phyloP scores from a whole-genome alignment of 1,139 yeast genomes.

The Scheffersomyces lignicola region DNA sequence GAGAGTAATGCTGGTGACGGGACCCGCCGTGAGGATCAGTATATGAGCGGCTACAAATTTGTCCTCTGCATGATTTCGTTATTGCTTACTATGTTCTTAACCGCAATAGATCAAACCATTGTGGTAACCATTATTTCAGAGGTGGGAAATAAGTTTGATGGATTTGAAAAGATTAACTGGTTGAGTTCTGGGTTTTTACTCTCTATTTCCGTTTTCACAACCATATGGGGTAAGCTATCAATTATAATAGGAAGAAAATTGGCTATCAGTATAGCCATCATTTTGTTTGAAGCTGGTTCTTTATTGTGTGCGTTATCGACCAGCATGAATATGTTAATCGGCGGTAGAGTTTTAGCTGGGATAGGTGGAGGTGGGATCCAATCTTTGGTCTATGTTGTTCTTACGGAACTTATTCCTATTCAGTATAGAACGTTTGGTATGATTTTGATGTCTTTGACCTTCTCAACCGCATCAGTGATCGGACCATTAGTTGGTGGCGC shows the following conservation, averaged over 20 bases:
- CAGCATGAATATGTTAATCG: slow-evolving; percentile 36
- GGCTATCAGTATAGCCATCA: slow-evolving; percentile 34
- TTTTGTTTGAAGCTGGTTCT: slow-evolving; percentile 39
- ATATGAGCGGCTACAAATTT: slow-evolving; percentile 30
- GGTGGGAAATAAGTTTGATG: slow-evolving; percentile 40
- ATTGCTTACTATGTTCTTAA: slow-evolving; percentile 32
- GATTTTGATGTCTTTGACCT: slow-evolving; percentile 43
- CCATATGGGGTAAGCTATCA: slow-evolving; percentile 42
- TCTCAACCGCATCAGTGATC: slow-evolving; percentile 48
- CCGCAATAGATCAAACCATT: slow-evolving; percentile 46
- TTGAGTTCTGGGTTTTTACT: slow-evolving; percentile 58
- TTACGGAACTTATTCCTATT: slow-evolving; percentile 32
- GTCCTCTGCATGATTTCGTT: slow-evolving; percentile 26
- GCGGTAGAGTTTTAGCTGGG: slow-evolving; percentile 40
- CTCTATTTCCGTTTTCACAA: slow-evolving; percentile 34
- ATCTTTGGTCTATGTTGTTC: slow-evolving; percentile 25
- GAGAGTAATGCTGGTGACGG: slow-evolving; percentile 48
- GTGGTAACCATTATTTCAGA: slow-evolving; percentile 36
- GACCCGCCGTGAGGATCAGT: slow-evolving; percentile 38
- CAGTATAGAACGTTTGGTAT: slow-evolving; percentile 25
- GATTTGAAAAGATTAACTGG: slow-evolving; percentile 62
- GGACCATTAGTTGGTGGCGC: slow-evolving; percentile 62
- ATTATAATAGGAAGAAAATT: slow-evolving; percentile 49
- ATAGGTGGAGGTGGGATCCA: slow-evolving; percentile 36
- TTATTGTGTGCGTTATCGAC: slow-evolving; percentile 38